Percentiles rank a stretch among this genome's conserved stretches.
Conservation (phyloP, 176 grass and related monocot species). For the Phyllostachys edulis region DNA sequence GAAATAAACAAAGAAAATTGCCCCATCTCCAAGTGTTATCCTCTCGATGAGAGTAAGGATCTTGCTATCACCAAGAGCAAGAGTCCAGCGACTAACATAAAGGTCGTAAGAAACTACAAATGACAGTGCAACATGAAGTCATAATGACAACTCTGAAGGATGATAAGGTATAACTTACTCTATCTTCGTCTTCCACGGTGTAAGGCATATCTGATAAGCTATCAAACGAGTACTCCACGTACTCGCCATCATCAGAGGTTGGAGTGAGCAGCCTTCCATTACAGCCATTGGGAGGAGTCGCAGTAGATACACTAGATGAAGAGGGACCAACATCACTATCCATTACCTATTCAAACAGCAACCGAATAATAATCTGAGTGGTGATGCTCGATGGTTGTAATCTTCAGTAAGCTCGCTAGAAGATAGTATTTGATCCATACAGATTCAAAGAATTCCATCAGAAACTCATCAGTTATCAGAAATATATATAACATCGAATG, state of each 20-base stretch:
- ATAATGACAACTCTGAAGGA: background rate
- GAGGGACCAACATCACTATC: constrained; percentile 58
- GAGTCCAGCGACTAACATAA: too few relatives aligned
- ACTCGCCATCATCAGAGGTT: constrained; percentile 69
- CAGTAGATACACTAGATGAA: constrained; percentile 51
- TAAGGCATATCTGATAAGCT: constrained; percentile 71
- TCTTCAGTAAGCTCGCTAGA: constrained; percentile 12
- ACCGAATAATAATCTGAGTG: background rate
- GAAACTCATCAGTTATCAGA: background rate
- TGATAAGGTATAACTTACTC: constrained; percentile 54
- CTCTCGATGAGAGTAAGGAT: too few relatives aligned
- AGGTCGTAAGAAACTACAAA: constrained; percentile 13
- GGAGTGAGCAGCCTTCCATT: constrained; percentile 52
- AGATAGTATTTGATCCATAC: constrained; percentile 9
- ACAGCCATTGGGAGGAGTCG: constrained; percentile 49
- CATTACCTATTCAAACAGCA: constrained; percentile 42
- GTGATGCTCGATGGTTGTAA: constrained; percentile 10
- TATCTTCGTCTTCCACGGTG: constrained; percentile 88
- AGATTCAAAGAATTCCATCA: background rate
- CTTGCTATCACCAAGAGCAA: too few relatives aligned
- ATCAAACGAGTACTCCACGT: constrained; percentile 86
- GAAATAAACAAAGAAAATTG: too few relatives aligned
- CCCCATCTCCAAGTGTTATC: too few relatives aligned
- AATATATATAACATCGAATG: background rate
- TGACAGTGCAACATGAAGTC: background rate